phyloP scores from a whole-genome alignment of 768 basidiomycete genomes.

The Neoboletus brunneissimus region DNA sequence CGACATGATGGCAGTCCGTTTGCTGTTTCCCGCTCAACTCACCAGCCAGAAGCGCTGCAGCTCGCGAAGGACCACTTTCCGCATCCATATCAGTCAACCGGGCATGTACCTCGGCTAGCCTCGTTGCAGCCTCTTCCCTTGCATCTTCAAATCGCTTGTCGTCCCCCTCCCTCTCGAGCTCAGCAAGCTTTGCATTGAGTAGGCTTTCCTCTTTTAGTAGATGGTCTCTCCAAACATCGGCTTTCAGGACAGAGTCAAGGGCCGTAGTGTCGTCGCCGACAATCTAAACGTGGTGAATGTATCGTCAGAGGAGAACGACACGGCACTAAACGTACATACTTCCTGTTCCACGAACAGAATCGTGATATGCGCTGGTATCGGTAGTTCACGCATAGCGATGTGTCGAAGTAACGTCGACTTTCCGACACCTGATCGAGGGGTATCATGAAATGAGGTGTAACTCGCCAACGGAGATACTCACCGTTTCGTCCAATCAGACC shows the following conservation, averaged over 20 bases:
- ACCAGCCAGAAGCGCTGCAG: slow-evolving; percentile 87
- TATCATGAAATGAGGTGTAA: neutral
- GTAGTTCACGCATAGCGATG: slow-evolving; percentile 92
- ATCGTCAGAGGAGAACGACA: neutral
- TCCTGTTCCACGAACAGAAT: slow-evolving; percentile 99
- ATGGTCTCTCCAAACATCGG: slow-evolving; percentile 98
- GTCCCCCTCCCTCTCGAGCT: slow-evolving; percentile 70
- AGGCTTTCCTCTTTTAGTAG: slow-evolving; percentile 79
- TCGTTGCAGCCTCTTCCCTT: slow-evolving; percentile 76
- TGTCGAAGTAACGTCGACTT: slow-evolving; percentile 95
- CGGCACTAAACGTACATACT: slow-evolving; percentile 40
- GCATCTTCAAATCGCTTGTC: slow-evolving; percentile 82
- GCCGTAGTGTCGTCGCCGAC: slow-evolving; percentile 91
- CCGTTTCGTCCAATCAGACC: slow-evolving; percentile 91
- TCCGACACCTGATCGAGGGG: slow-evolving; percentile 64
- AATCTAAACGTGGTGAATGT: slow-evolving; percentile 47
- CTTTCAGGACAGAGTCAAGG: slow-evolving; percentile 93
- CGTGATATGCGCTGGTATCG: slow-evolving; percentile 91
- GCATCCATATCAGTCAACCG: slow-evolving; percentile 97
- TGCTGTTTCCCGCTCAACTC: slow-evolving; percentile 3
- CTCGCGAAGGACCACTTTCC: slow-evolving; percentile 92
- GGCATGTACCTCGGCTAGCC: slow-evolving; percentile 86
- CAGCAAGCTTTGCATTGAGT: slow-evolving; percentile 69
- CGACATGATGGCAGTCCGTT: neutral
- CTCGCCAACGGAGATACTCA: slow-evolving; percentile 17